Evolutionary conservation across 208 protist genomes (phyloP).

Genomic region (Kentomonas sorsogonicus): DNA sequence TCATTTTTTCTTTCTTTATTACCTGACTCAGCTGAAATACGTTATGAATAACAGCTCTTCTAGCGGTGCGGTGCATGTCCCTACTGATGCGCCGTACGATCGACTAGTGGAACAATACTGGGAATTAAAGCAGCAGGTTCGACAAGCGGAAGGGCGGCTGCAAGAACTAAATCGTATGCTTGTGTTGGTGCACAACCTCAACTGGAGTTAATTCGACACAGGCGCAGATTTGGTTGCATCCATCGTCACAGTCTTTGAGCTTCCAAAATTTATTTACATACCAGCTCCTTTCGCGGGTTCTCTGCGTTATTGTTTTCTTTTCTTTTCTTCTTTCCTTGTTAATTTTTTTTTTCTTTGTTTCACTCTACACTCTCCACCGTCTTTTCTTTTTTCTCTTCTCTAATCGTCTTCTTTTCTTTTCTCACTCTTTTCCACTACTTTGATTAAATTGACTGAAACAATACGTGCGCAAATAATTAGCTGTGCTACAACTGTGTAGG

Average conservation of each 20-base stretch:
- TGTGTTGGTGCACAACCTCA: slow-evolving; percentile 35
- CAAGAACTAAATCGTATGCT: slow-evolving; percentile 32
- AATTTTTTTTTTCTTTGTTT: slow-evolving; percentile 14
- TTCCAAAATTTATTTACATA: too few species aligned
- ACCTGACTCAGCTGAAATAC: background rate
- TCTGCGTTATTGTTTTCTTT: background rate
- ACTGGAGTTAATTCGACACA: slow-evolving; percentile 17
- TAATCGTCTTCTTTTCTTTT: background rate
- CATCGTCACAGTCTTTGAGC: too few species aligned
- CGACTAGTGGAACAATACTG: slow-evolving; percentile 23
- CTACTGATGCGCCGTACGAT: background rate
- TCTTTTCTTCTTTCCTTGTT: background rate
- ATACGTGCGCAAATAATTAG: too few species aligned
- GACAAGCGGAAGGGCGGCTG: slow-evolving; percentile 36
- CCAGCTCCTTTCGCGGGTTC: too few species aligned
- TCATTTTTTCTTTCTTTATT: background rate
- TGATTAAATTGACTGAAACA: background rate
- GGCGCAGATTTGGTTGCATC: too few species aligned
- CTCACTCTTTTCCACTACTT: background rate
- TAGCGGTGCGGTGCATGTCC: background rate
- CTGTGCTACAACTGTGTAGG: too few species aligned
- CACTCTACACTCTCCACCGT: too few species aligned
- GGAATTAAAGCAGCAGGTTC: slow-evolving; percentile 32
- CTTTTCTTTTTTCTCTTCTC: slow-evolving; percentile 9
- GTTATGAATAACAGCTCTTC: background rate